Percentiles rank a stretch among this genome's conserved stretches.
Conservation (phyloP, 2,329 filamentous ascomycete genomes). For the Didymella pinodella region DNA sequence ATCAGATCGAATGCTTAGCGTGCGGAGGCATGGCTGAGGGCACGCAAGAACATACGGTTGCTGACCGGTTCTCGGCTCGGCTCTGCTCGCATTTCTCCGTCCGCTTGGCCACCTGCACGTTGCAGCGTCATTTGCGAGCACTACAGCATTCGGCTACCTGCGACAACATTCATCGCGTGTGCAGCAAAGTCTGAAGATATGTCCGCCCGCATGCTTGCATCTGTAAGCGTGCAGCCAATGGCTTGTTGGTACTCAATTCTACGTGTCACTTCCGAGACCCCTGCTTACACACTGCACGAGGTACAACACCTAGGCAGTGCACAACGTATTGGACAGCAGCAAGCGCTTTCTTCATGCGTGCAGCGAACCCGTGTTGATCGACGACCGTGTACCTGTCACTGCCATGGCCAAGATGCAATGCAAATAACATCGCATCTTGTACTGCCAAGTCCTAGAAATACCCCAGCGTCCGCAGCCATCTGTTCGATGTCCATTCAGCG, state of each 20-base stretch:
- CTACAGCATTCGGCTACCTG: constrained; percentile 21
- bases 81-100: background rate
- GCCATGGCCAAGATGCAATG: background rate
- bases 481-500: background rate
- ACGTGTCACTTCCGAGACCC: constrained; percentile 18
- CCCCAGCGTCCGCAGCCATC: background rate
- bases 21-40: background rate
- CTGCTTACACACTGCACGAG: constrained; percentile 14
- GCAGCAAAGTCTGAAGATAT: constrained; percentile 10
- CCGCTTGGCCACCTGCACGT: constrained; percentile 22
- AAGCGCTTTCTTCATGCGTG: constrained; percentile 20
- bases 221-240: constrained; percentile 21
- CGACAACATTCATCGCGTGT: constrained; percentile 12
- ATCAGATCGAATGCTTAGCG: background rate
- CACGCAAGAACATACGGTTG: background rate
- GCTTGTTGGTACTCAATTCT: constrained; percentile 7
- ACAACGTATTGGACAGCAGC: constrained; percentile 26
- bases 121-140: constrained; percentile 22
- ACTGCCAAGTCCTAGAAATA: background rate
- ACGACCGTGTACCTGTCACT: constrained; percentile 14
- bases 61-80: constrained; percentile 4
- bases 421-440: background rate
- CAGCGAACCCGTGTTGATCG: background rate
- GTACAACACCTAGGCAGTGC: constrained; percentile 21
- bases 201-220: constrained; percentile 5